phyloP scores from a whole-genome alignment of 192 early-diverging fungal genomes.

The Entomortierella chlamydospora region DNA sequence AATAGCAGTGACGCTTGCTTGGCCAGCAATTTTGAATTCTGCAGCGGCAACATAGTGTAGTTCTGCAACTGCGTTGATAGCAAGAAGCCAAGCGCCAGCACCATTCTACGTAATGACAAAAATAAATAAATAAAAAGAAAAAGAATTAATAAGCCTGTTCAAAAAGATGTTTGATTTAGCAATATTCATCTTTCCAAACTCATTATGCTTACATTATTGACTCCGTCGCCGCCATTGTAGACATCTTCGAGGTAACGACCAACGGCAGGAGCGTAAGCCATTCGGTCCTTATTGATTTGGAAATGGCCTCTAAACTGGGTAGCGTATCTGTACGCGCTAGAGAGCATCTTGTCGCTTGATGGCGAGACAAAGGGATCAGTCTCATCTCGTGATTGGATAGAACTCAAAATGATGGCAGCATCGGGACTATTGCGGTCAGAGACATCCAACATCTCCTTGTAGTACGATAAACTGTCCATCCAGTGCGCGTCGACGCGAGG shows the following conservation, averaged over 20 bases:
- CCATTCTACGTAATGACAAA: background rate
- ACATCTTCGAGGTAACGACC: background rate
- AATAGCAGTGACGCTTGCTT: background rate
- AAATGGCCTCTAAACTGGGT: background rate
- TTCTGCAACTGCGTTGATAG: background rate
- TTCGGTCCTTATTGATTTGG: background rate
- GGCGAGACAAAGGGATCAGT: background rate
- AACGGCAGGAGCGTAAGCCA: background rate
- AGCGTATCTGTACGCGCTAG: background rate
- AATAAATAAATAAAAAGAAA: background rate
- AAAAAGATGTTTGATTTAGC: background rate
- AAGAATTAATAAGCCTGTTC: background rate
- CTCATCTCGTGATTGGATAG: background rate
- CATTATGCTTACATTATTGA: too few species aligned
- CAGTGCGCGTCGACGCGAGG: background rate
- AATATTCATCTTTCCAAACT: too few species aligned
- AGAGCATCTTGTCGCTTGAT: background rate
- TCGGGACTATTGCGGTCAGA: background rate
- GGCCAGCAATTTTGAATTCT: background rate
- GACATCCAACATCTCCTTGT: background rate
- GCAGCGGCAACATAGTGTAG: background rate
- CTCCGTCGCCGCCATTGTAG: background rate
- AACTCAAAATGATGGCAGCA: background rate
- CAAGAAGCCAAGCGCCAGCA: background rate
- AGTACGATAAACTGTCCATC: background rate